phyloP scores from a whole-genome alignment of 2,329 filamentous ascomycete genomes.

The Xylariaceae sp. region DNA sequence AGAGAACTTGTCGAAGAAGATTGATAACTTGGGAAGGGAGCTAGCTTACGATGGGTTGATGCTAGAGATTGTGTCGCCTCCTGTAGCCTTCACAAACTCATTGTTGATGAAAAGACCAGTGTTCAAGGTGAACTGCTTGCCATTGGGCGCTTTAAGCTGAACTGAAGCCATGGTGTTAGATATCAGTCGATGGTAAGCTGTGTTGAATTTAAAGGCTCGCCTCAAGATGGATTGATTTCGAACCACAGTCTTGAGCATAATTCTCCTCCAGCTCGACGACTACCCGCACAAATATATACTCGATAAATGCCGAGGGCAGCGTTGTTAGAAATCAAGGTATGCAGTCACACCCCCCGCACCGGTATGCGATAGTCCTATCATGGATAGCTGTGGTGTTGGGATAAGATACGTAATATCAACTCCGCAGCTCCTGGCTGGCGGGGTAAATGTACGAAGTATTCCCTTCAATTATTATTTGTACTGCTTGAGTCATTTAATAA shows the following conservation, averaged over 20 bases:
- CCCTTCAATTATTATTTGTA: too few species aligned
- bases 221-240: conserved; percentile 6
- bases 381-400: too few species aligned
- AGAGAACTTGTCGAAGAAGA: conserved; percentile 3
- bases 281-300: neutral
- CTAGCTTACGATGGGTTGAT: conserved; percentile 60
- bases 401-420: too few species aligned
- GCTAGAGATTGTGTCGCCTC: conserved; percentile 55
- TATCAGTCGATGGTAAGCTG: conserved; percentile 12
- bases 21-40: neutral
- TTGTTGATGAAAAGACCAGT: conserved; percentile 73
- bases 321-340: too few species aligned
- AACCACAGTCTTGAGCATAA: conserved; percentile 8
- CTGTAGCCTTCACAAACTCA: conserved; percentile 62
- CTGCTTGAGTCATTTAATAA: too few species aligned
- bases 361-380: too few species aligned
- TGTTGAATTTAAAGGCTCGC: neutral
- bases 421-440: too few species aligned
- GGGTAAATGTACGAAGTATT: too few species aligned
- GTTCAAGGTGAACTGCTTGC: conserved; percentile 61
- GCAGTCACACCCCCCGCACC: too few species aligned
- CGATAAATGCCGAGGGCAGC: too few species aligned
- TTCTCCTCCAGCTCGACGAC: neutral
- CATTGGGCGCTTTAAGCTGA: conserved; percentile 68
- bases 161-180: conserved; percentile 31